Conservation (phyloP, 441 rosid species). For the Erodium moschatum region DNA sequence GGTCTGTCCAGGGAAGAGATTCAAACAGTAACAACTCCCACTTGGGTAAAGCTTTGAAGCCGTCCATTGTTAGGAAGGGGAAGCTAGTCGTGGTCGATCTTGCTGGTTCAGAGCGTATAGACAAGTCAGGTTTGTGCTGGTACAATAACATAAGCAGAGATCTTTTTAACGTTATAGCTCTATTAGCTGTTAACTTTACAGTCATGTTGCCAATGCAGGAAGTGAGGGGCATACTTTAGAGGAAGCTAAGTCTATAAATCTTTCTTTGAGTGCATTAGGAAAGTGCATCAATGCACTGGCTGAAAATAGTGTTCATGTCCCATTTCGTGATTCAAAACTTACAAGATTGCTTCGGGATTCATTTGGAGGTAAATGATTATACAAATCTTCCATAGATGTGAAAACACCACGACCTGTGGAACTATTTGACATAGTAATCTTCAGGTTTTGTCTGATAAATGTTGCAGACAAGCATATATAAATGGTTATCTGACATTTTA, state of each 20-base stretch:
- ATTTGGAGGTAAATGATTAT: constrained; percentile 64
- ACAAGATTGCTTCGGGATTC: constrained; percentile 98
- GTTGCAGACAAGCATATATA: background rate
- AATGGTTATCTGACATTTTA: constrained; percentile 23
- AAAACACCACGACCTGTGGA: background rate
- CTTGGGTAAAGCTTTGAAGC: constrained; percentile 48
- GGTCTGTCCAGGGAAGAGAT: constrained; percentile 55
- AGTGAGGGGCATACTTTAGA: constrained; percentile 95
- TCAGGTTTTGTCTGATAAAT: background rate
- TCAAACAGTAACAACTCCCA: constrained; percentile 38
- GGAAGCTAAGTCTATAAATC: constrained; percentile 98
- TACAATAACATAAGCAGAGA: background rate
- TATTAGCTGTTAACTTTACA: background rate
- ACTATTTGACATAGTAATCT: background rate
- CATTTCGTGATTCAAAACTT: constrained; percentile 97
- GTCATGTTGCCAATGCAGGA: constrained; percentile 26
- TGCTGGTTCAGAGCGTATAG: constrained; percentile 98
- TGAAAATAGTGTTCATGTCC: constrained; percentile 87
- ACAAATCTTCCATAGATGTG: background rate
- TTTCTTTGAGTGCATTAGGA: constrained; percentile 91
- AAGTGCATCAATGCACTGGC: constrained; percentile 33
- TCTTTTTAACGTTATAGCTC: background rate
- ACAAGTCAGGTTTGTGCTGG: constrained; percentile 29
- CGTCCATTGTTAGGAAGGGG: constrained; percentile 74
- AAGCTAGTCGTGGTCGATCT: constrained; percentile 96